Percentiles rank a stretch among this genome's conserved stretches.
Conservation (phyloP, 345 rosid genomes). For the Populus alba region DNA sequence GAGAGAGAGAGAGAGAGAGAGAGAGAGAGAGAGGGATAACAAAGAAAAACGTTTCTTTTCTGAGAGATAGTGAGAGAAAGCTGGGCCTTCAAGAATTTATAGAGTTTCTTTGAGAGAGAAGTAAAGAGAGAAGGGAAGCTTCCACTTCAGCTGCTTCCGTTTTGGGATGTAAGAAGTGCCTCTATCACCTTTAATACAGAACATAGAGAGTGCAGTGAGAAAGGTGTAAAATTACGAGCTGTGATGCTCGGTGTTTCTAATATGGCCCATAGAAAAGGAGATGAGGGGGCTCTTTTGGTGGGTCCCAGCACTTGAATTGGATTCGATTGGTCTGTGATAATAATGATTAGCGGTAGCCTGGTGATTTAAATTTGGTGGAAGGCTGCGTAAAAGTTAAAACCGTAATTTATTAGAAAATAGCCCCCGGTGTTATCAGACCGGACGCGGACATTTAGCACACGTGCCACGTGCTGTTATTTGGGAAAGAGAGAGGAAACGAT, state of each 20-base stretch:
- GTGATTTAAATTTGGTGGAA: not conserved
- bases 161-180: not conserved
- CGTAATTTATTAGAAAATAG: not conserved
- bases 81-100: not conserved
- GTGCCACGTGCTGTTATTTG: slow-evolving; percentile 8
- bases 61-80: not conserved
- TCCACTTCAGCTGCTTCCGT: slow-evolving; percentile 25
- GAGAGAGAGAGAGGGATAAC: not conserved
- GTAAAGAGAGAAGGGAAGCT: slow-evolving; percentile 24
- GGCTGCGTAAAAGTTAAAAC: not conserved
- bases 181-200: not conserved
- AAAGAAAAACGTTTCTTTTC: not conserved
- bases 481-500: slow-evolving; percentile 11
- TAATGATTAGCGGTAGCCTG: not conserved
- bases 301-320: not conserved
- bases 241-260: slow-evolving; percentile 8
- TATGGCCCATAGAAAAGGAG: slow-evolving; percentile 1
- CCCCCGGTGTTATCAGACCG: not conserved
- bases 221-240: slow-evolving; percentile 13
- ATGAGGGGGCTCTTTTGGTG: not conserved
- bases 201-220: not conserved
- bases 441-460: slow-evolving; percentile 3
- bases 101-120: not conserved
- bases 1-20: not conserved
- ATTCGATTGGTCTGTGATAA: slow-evolving; percentile 20